Percentiles rank a stretch among this genome's conserved stretches.
These are phyloP conservation scores for Macaranga tanarius DNA, from an alignment of 441 rosid genomes.

Conservation along the genomic window DNA sequence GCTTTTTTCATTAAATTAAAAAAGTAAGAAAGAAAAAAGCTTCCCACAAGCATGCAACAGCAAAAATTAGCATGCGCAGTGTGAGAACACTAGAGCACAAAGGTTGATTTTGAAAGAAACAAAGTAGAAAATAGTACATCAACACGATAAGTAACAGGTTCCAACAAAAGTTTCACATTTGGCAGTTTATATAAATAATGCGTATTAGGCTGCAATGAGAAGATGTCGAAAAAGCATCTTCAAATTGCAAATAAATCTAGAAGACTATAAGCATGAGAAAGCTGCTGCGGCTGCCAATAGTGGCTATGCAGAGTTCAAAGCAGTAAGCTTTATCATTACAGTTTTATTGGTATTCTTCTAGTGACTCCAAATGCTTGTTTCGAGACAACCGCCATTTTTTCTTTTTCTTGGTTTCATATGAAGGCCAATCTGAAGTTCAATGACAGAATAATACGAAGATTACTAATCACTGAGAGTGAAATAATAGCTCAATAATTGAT, in stretches of 20 bases:
- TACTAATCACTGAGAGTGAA: not conserved
- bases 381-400: slow-evolving; percentile 37
- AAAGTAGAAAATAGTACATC: not conserved
- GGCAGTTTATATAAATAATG: slow-evolving; percentile 4
- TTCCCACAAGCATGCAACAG: slow-evolving; percentile 12
- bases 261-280: not conserved
- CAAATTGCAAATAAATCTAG: slow-evolving; percentile 10
- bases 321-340: not conserved
- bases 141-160: not conserved
- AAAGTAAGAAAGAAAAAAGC: not conserved
- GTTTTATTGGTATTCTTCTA: slow-evolving; percentile 28
- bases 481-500: not conserved
- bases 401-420: slow-evolving; percentile 47
- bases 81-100: not conserved
- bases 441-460: slow-evolving; percentile 3
- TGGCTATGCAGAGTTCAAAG: not conserved
- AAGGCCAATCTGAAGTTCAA: slow-evolving; percentile 40
- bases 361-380: slow-evolving; percentile 34
- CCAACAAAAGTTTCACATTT: not conserved
- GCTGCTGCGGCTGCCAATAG: slow-evolving; percentile 11
- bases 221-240: slow-evolving; percentile 12
- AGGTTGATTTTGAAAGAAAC: not conserved
- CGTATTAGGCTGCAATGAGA: slow-evolving; percentile 8
- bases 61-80: slow-evolving; percentile 14
- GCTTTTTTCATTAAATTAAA: not conserved